Conservation (phyloP, 345 rosid species). For the Trapa incisa region DNA sequence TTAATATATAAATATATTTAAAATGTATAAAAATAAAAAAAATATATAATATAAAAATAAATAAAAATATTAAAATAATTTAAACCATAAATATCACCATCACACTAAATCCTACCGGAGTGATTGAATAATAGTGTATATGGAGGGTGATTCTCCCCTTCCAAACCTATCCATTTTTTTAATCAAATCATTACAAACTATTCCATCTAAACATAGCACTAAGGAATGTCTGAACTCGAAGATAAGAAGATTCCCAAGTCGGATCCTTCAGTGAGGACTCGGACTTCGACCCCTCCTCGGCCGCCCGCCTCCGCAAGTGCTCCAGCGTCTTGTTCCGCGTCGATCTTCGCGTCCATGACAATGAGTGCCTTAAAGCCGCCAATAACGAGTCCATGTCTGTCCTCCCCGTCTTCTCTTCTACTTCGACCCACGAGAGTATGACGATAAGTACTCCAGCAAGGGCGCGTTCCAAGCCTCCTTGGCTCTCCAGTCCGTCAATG, state of each 20-base stretch:
- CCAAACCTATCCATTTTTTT: too few relatives aligned
- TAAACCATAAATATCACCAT: too few relatives aligned
- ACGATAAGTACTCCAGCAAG: slow-evolving; percentile 67
- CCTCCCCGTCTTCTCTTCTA: slow-evolving; percentile 63
- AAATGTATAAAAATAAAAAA: too few relatives aligned
- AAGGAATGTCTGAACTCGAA: too few relatives aligned
- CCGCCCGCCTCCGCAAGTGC: slow-evolving; percentile 72
- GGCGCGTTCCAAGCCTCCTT: slow-evolving; percentile 81
- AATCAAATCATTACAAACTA: too few relatives aligned
- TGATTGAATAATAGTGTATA: too few relatives aligned
- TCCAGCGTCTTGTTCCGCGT: slow-evolving; percentile 89
- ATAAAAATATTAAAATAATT: too few relatives aligned
- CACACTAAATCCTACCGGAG: too few relatives aligned
- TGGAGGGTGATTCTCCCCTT: too few relatives aligned
- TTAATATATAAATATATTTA: too few relatives aligned
- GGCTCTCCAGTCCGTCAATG: slow-evolving; percentile 73
- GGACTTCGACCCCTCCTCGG: slow-evolving; percentile 79
- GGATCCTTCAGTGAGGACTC: slow-evolving; percentile 79
- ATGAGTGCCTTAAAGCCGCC: slow-evolving; percentile 75
- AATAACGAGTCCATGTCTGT: slow-evolving; percentile 75
- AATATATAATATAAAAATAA: too few relatives aligned
- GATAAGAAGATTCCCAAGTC: slow-evolving; percentile 54
- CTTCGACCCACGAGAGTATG: slow-evolving; percentile 83
- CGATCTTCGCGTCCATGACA: slow-evolving; percentile 89
- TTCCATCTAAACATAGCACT: too few relatives aligned